Conservation (phyloP, 2,329 filamentous ascomycete species). For the Domatiomyces globalis region DNA sequence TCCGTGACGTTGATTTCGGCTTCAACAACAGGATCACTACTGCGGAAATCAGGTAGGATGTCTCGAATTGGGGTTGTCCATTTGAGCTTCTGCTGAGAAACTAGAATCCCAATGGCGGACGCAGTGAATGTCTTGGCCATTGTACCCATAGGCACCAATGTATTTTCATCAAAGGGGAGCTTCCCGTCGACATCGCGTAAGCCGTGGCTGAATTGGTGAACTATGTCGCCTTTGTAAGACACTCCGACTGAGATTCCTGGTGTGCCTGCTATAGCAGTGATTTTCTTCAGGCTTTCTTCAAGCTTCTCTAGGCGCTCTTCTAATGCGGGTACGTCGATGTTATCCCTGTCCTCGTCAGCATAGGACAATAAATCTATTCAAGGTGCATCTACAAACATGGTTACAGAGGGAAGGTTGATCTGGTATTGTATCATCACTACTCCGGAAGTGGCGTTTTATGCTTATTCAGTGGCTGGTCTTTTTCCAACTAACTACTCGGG, state of each 20-base stretch:
- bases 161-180: constrained; percentile 13
- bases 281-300: neutral
- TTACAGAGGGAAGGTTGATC: neutral
- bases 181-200: constrained; percentile 15
- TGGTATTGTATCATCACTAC: neutral
- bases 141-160: constrained; percentile 20
- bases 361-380: neutral
- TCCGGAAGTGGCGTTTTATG: neutral
- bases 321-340: neutral
- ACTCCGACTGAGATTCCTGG: constrained; percentile 19
- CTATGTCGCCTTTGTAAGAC: constrained; percentile 13
- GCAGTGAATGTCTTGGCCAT: constrained; percentile 21
- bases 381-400: neutral
- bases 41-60: constrained; percentile 16
- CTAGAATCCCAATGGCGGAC: constrained; percentile 19
- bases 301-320: neutral
- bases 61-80: constrained; percentile 18
- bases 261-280: constrained; percentile 3
- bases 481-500: neutral
- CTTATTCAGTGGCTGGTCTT: neutral
- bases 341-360: neutral
- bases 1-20: constrained; percentile 17
- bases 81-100: constrained; percentile 15
- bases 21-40: constrained; percentile 11
- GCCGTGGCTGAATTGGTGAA: constrained; percentile 16